Percentiles rank a stretch among this genome's conserved stretches.
phyloP scores from a whole-genome alignment of 352 stramenopile species.

The Globisporangium camurandrum region DNA sequence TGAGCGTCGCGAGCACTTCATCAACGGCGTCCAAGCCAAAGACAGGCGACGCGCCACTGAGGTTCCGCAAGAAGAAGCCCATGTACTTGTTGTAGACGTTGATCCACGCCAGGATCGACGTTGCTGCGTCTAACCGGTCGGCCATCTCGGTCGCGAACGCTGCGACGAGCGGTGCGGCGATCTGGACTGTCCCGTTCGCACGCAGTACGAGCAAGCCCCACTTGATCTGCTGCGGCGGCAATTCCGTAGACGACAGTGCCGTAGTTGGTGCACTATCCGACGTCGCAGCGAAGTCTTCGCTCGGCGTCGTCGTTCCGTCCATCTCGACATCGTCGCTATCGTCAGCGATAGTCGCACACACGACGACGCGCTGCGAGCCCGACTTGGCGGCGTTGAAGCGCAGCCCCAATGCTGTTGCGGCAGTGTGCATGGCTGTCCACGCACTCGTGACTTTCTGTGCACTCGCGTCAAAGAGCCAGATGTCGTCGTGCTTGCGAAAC shows the following conservation, averaged over 20 bases:
- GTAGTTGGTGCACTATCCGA: not conserved
- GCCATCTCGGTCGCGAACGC: conserved; percentile 33
- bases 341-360: not conserved
- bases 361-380: conserved; percentile 20
- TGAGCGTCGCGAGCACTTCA: conserved; percentile 23
- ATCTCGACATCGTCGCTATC: not conserved
- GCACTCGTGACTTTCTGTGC: conserved; percentile 21
- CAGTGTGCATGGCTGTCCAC: conserved; percentile 28
- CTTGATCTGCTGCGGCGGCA: conserved; percentile 26
- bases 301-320: not conserved
- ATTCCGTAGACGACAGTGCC: conserved; percentile 12
- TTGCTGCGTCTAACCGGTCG: conserved; percentile 20
- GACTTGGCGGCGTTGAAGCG: conserved; percentile 38
- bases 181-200: conserved; percentile 26
- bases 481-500: conserved; percentile 42
- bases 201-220: conserved; percentile 39
- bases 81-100: conserved; percentile 64
- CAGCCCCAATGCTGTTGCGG: conserved; percentile 17
- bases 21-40: conserved; percentile 21
- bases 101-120: conserved; percentile 28
- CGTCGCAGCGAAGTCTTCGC: too few species aligned
- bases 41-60: conserved; percentile 24
- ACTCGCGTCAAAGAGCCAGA: conserved; percentile 34
- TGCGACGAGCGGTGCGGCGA: conserved; percentile 24
- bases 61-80: conserved; percentile 42